Evolutionary conservation across 2,329 filamentous ascomycete genomes (phyloP), one percentile per base, ranked within the genome.

Genomic region (Periconia digitata): DNA sequence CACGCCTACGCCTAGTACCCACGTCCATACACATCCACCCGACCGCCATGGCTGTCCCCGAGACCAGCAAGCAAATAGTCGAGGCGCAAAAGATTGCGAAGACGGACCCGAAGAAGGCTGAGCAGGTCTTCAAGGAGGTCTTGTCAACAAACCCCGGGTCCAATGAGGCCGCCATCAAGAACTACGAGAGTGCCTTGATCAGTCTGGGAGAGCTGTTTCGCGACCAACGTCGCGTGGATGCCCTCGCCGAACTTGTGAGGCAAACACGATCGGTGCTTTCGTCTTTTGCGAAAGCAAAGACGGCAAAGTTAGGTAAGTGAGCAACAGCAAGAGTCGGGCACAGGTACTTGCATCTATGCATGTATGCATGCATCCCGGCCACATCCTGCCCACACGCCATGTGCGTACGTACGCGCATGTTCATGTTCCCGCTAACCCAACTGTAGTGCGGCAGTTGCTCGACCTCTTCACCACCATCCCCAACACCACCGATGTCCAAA

Each of bases 231-330:
- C 88, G 75, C 74, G 85, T 78, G 62, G 80, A 94, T 68, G 89
- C 95, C 66, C 85, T 99, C 51, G 90, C 95, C 54, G 86, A 91
- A 64, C 82, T 99, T 58, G 87, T 99, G 64, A 92, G 87, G 68
- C 89, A 90, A 72, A 96, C 91, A 74, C 85, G 92, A 68, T 88
- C 89, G 58, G 89, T 94, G 38, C 85, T 99, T 58, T 96, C 92
- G 49, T 94, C 90, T 56, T 97, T 99, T 73, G 94, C 94, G 58
- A 96, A 97, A 80, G 94, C 95, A 54, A 99, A 99, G 84, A 97
- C 94, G 24, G 90, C 94, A 47, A 99, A 99, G 77, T 81, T 99
- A 54, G 90, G 94, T 97, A 85, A 58, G 86, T 54, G 38, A 36
- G n/a, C n/a, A n/a, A n/a, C n/a, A n/a, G n/a, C n/a, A n/a, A n/a